These are phyloP conservation scores for Murraya koenigii DNA, from an alignment of 345 rosid species.

Conservation along the genomic window DNA sequence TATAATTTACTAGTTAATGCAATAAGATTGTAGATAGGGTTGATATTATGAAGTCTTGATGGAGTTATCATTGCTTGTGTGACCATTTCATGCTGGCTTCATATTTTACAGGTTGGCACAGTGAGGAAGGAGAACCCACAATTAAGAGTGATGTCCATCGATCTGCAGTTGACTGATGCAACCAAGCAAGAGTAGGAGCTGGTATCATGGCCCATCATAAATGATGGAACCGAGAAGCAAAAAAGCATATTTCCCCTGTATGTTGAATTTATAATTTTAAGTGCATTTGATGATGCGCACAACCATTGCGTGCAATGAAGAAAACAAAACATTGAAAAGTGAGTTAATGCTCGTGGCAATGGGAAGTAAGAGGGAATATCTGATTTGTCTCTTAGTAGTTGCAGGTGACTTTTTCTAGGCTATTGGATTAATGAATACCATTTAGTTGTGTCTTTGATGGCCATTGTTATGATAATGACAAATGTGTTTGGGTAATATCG, in stretches of 20 bases:
- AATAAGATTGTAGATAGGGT: no score
- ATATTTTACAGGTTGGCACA: no score
- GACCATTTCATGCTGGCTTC: no score
- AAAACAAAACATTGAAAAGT: not conserved
- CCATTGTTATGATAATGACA: no score
- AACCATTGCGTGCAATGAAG: not conserved
- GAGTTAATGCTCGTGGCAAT: not conserved
- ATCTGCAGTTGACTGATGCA: not conserved
- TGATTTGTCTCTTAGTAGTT: not conserved
- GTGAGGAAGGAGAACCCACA: no score
- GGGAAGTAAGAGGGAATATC: not conserved
- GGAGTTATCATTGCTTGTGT: no score
- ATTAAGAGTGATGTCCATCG: no score
- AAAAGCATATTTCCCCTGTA: not conserved
- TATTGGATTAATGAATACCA: no score
- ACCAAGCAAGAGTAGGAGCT: slow-evolving; percentile 45
- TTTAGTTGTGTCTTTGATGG: no score
- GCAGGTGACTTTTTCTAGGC: not conserved
- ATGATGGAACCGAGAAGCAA: not conserved
- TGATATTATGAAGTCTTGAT: no score
- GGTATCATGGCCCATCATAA: not conserved
- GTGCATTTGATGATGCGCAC: not conserved
- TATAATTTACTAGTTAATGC: no score
- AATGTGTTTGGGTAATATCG: no score
- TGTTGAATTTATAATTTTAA: not conserved